Percentiles rank a stretch among this genome's conserved stretches.
Conservation (phyloP, 139 green algal species). For the Trebouxia sp. region DNA sequence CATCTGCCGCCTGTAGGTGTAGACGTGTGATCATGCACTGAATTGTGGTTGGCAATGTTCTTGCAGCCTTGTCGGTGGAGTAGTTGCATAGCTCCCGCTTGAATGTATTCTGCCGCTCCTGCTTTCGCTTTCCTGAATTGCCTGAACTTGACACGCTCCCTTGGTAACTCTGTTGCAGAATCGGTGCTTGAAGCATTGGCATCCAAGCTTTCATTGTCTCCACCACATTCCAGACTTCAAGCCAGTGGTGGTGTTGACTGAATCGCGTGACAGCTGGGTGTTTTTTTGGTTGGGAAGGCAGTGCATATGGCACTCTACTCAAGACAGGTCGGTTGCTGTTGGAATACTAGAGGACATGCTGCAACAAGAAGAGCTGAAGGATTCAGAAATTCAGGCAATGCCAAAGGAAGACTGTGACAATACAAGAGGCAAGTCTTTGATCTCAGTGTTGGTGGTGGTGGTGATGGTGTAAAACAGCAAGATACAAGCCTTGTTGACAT, state of each 20-base stretch:
- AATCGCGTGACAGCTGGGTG: constrained; percentile 1
- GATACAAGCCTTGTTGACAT: no score
- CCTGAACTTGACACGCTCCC: constrained; percentile 3
- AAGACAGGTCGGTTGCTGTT: constrained; percentile 11
- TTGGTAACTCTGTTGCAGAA: constrained; percentile 12
- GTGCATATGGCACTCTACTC: constrained; percentile 10
- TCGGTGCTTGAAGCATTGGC: constrained; percentile 14
- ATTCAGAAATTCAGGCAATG: constrained; percentile 2
- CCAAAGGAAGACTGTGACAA: constrained; percentile 15
- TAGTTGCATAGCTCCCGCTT: constrained; percentile 11
- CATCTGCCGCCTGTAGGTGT: not conserved
- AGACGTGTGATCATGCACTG: constrained; percentile 13
- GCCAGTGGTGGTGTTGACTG: constrained; percentile 15
- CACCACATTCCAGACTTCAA: constrained; percentile 9
- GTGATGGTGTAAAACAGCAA: no score
- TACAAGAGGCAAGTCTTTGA: no score
- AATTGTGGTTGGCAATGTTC: constrained; percentile 7
- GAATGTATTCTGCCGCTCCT: constrained; percentile 16
- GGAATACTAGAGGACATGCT: constrained; percentile 11
- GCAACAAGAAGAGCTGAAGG: not conserved
- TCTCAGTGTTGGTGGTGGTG: no score
- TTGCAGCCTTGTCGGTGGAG: constrained; percentile 1
- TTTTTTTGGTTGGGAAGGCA: constrained; percentile 19
- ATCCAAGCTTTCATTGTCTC: constrained; percentile 9
- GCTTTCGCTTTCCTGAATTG: constrained; percentile 10